Evolutionary conservation across 805 yeast genomes (phyloP).

Genomic region (Candida awuae): DNA sequence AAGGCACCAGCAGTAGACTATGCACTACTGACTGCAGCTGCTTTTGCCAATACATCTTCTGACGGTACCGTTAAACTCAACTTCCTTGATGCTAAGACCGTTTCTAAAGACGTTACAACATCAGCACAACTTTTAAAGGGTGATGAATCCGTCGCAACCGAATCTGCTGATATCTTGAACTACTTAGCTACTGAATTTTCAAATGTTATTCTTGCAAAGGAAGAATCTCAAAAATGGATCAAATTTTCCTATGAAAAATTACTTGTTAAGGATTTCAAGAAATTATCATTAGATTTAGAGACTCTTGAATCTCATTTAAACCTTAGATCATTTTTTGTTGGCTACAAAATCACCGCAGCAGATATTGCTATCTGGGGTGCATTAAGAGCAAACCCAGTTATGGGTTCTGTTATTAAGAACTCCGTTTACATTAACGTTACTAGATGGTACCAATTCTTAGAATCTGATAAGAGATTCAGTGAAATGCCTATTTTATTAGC

Average conservation of each 20-base stretch:
- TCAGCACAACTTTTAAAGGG: constrained; percentile 37
- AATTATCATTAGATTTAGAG: constrained; percentile 68
- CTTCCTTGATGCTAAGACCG: constrained; percentile 65
- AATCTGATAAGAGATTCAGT: constrained; percentile 59
- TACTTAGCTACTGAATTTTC: constrained; percentile 49
- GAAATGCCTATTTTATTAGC: constrained; percentile 58
- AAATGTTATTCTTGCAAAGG: constrained; percentile 30
- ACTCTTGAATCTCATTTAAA: constrained; percentile 75
- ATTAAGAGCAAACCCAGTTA: constrained; percentile 84
- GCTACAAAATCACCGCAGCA: constrained; percentile 60
- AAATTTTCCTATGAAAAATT: constrained; percentile 60
- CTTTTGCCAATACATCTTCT: constrained; percentile 51
- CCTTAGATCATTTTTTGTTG: constrained; percentile 72
- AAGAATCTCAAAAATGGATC: constrained; percentile 52
- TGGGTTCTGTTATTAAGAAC: constrained; percentile 83
- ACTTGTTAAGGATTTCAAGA: constrained; percentile 81
- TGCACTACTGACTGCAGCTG: constrained; percentile 69
- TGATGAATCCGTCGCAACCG: constrained; percentile 34
- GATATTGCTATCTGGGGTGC: constrained; percentile 93
- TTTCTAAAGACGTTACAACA: constrained; percentile 34
- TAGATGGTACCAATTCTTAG: constrained; percentile 85
- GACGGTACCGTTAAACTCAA: constrained; percentile 49
- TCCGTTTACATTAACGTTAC: constrained; percentile 78
- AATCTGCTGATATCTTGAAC: constrained; percentile 39
- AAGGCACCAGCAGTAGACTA: constrained; percentile 83